Evolutionary conservation across 176 grass and related monocot species (phyloP), one percentile per base, ranked within the genome.

Genomic region (Guadua angustifolia): DNA sequence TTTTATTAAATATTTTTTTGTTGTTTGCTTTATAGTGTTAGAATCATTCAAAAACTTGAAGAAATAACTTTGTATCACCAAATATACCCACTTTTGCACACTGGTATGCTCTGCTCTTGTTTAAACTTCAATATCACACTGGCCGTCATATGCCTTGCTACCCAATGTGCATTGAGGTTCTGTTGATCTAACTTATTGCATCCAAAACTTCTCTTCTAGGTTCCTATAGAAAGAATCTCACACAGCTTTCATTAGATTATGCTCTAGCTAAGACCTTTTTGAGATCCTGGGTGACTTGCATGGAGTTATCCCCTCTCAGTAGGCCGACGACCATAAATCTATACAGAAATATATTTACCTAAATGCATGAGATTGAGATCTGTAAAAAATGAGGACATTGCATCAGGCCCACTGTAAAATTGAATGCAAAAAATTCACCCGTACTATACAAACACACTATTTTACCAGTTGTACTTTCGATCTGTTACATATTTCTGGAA

Each of bases 181-280:
- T 53, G 58, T 43, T 32, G 16, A 24, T 65, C 57, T 86, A 61
- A n/a, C 64, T 58, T 66, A 15, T n/a, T 55, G 46, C 69, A 85
- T 18, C 14, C 42, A 79, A 45, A 71, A 40, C 38, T 18, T 59
- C 57, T 59, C n/a, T 59, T 59, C n/a, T 59, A 59, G n/a, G n/a
- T 59, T 18, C 9, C 57, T 59, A 9, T 59, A 24, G 57, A 59
- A 59, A 24, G 57, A 24, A 24, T 59, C n/a, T 59, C 57, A 59
- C 21, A 9, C 1, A 2, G 56, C 50, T 52, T 52, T 58, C 32
- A 9, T 36, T 36, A 66, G 3, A 66, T 64, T 35, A 64, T 64
- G 63, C 32, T 64, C 61, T 17, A 62, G 25, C 59, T 62, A 35
- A 17, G 61, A 17, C 61, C 61, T 15, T 64, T 33, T 33, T 64